A percentile compares a stretch with the other conserved stretches of the same genome.
Evolutionary conservation across 2,329 filamentous ascomycete genomes (phyloP).

Genomic region (Bipolaris gigantea): DNA sequence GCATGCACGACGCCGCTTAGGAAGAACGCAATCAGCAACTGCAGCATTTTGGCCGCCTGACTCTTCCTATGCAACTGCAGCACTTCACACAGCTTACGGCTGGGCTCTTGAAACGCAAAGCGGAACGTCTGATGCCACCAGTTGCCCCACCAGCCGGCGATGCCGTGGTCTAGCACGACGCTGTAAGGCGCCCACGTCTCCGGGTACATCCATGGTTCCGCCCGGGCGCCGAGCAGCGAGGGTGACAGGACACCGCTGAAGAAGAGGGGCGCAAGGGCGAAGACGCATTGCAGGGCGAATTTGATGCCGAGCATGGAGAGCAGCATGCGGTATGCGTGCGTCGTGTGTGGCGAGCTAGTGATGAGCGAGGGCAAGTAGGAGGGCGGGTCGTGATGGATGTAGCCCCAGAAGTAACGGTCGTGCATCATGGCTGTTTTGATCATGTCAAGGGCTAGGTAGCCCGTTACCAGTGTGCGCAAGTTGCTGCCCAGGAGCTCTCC

Average conservation of each 20-base stretch:
- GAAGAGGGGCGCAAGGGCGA: slow-evolving; percentile 63
- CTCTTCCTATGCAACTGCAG: slow-evolving; percentile 35
- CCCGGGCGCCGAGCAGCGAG: slow-evolving; percentile 61
- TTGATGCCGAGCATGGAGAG: slow-evolving; percentile 61
- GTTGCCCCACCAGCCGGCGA: slow-evolving; percentile 79
- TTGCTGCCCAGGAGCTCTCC: slow-evolving; percentile 40
- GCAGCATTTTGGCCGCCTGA: slow-evolving; percentile 45
- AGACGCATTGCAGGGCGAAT: slow-evolving; percentile 62
- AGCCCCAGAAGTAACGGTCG: slow-evolving; percentile 75
- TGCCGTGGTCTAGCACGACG: slow-evolving; percentile 66
- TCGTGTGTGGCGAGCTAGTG: slow-evolving; percentile 48
- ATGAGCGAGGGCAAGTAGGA: slow-evolving; percentile 50
- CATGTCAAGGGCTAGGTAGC: slow-evolving; percentile 70
- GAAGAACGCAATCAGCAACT: slow-evolving; percentile 61
- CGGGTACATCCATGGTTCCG: slow-evolving; percentile 64
- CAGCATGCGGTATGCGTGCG: slow-evolving; percentile 60
- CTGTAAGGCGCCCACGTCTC: slow-evolving; percentile 58
- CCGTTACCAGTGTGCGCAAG: slow-evolving; percentile 50
- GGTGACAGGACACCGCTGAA: slow-evolving; percentile 62
- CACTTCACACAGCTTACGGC: slow-evolving; percentile 49
- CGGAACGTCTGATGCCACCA: slow-evolving; percentile 95
- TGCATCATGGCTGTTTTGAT: slow-evolving; percentile 69
- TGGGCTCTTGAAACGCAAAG: slow-evolving; percentile 66
- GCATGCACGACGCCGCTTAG: slow-evolving; percentile 72
- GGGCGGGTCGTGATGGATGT: slow-evolving; percentile 49